Evolutionary conservation across 116 monocot genomes (phyloP).

Genomic region (Cymodocea nodosa): DNA sequence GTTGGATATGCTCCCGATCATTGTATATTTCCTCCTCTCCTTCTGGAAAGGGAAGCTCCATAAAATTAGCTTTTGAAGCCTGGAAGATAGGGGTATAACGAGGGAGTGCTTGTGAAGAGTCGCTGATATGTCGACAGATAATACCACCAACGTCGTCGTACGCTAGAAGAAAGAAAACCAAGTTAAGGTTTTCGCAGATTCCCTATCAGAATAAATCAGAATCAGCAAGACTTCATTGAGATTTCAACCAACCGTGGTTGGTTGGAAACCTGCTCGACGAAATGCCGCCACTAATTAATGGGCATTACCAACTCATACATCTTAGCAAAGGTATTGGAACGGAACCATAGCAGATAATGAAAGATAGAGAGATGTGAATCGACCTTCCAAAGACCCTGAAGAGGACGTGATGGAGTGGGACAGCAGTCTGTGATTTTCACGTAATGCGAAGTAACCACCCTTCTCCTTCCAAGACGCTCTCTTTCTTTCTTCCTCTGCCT

Average conservation of each 20-base stretch:
- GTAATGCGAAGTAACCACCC: constrained; percentile 61
- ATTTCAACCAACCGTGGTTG: not conserved
- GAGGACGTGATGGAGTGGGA: constrained; percentile 51
- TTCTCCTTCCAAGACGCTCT: constrained; percentile 34
- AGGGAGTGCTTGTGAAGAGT: constrained; percentile 24
- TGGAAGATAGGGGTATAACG: constrained; percentile 54
- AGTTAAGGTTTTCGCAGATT: constrained; percentile 50
- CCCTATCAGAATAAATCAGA: constrained; percentile 36
- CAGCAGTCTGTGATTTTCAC: constrained; percentile 45
- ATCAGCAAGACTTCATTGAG: constrained; percentile 6
- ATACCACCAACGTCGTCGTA: constrained; percentile 84
- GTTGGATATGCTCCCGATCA: constrained; percentile 27
- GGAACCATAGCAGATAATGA: not conserved
- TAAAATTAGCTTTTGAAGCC: constrained; percentile 49
- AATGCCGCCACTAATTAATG: not conserved
- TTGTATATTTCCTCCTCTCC: constrained; percentile 55
- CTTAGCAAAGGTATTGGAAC: not conserved
- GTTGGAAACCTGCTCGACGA: not conserved
- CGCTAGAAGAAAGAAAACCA: constrained; percentile 71
- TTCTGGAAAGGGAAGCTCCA: constrained; percentile 55
- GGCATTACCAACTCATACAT: not conserved
- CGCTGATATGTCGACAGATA: constrained; percentile 58
- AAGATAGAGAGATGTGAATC: not conserved
- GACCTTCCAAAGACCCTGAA: constrained; percentile 98
- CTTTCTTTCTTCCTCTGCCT: constrained; percentile 64